A percentile compares a stretch with the other conserved stretches of the same genome.
These are phyloP conservation scores for Fusarium albosuccineum DNA, from an alignment of 2,329 filamentous ascomycete species.

Conservation along the genomic window DNA sequence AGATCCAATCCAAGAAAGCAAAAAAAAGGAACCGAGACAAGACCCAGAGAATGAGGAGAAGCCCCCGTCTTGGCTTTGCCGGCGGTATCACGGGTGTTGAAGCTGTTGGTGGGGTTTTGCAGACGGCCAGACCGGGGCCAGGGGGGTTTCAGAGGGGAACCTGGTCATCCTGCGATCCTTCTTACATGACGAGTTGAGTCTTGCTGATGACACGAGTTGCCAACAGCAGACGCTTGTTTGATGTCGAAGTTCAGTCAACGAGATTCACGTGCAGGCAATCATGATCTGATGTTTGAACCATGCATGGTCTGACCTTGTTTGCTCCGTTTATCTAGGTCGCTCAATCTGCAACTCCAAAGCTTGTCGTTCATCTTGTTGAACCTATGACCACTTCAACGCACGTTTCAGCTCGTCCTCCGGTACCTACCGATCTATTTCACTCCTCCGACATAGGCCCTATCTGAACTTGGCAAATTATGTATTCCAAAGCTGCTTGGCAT, in stretches of 20 bases:
- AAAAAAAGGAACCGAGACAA: neutral
- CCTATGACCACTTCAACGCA: neutral
- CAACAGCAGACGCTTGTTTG: no score
- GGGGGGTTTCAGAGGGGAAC: slow-evolving; percentile 25
- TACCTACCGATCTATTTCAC: no score
- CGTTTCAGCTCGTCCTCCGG: neutral
- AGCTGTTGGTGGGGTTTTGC: slow-evolving; percentile 6
- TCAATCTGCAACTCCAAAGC: neutral
- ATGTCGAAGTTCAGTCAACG: no score
- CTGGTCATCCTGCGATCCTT: slow-evolving; percentile 12
- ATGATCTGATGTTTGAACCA: no score
- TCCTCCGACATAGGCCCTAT: no score
- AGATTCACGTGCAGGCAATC: no score
- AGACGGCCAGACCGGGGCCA: neutral
- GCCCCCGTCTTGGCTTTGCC: neutral
- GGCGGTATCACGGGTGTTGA: slow-evolving; percentile 13
- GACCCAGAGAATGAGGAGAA: slow-evolving; percentile 5
- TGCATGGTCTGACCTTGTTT: no score
- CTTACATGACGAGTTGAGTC: neutral
- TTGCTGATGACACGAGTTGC: neutral
- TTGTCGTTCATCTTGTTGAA: neutral
- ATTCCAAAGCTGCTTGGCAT: no score
- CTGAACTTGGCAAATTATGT: no score
- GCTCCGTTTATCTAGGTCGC: neutral
- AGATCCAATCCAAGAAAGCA: slow-evolving; percentile 8